Percentiles rank a stretch among this genome's conserved stretches.
Conservation (phyloP, 805 yeast species). For the Yarrowia sp. region DNA sequence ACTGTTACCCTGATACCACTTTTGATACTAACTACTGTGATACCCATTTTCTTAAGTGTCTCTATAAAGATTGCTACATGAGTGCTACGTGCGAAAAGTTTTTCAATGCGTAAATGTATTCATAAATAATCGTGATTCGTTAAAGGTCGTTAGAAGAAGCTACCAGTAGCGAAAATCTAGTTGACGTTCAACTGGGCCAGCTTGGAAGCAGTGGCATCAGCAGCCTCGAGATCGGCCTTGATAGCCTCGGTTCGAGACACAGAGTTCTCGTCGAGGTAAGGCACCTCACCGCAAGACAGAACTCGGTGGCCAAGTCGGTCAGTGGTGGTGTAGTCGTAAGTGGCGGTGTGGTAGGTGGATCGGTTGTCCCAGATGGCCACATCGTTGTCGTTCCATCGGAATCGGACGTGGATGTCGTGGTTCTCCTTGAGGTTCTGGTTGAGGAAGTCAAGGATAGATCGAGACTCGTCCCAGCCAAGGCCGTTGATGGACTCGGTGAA, state of each 20-base stretch:
- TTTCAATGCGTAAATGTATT: slow-evolving; percentile 31
- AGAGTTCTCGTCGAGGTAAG: slow-evolving; percentile 56
- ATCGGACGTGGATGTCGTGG: slow-evolving; percentile 58
- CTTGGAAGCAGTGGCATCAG: slow-evolving; percentile 20
- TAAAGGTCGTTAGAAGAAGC: slow-evolving; percentile 23
- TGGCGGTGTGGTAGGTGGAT: slow-evolving; percentile 60
- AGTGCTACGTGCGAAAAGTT: slow-evolving; percentile 12
- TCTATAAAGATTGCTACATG: background rate
- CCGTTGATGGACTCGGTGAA: slow-evolving; percentile 74
- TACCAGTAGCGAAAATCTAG: slow-evolving; percentile 24
- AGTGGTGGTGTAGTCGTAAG: slow-evolving; percentile 52
- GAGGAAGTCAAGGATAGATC: slow-evolving; percentile 63
- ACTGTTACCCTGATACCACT: too few species aligned
- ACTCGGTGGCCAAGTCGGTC: slow-evolving; percentile 55
- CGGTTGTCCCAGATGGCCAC: slow-evolving; percentile 70
- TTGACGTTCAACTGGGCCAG: slow-evolving; percentile 33
- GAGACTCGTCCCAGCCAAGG: slow-evolving; percentile 74
- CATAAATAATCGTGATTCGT: slow-evolving; percentile 37
- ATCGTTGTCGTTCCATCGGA: slow-evolving; percentile 60
- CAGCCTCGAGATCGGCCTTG: slow-evolving; percentile 32
- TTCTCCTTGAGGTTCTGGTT: slow-evolving; percentile 49
- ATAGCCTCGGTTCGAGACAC: slow-evolving; percentile 44
- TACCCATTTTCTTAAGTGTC: too few species aligned
- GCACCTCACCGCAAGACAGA: slow-evolving; percentile 61
- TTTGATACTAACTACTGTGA: too few species aligned